Evolutionary conservation across 139 green algal genomes (phyloP).

Genomic region (Monoraphidium neglectum): DNA sequence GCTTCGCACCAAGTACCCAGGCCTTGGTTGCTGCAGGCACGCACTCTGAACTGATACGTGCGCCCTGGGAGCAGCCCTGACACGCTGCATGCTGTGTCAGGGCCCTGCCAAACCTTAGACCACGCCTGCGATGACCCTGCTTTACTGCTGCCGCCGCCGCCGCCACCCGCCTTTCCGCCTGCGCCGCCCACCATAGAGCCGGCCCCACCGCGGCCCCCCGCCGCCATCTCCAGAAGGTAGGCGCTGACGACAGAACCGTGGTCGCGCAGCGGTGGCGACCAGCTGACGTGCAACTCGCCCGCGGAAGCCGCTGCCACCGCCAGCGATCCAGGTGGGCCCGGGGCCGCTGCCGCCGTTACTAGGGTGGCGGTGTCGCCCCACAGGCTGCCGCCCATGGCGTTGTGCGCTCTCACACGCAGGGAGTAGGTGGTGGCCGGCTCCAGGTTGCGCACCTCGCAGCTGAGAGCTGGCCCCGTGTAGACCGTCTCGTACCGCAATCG

Average conservation of each 20-base stretch:
- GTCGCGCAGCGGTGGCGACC: constrained; percentile 43
- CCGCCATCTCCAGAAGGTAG: constrained; percentile 58
- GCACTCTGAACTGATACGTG: constrained; percentile 46
- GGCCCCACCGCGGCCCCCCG: not conserved
- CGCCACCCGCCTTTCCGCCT: not conserved
- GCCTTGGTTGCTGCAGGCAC: constrained; percentile 55
- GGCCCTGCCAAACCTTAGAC: constrained; percentile 26
- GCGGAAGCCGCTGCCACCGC: constrained; percentile 5
- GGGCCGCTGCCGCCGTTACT: constrained; percentile 29
- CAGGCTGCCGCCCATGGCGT: constrained; percentile 41
- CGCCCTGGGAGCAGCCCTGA: constrained; percentile 38
- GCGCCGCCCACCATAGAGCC: too few relatives aligned
- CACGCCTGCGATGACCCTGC: not conserved
- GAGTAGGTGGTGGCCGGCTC: constrained; percentile 52
- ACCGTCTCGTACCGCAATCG: constrained; percentile 25
- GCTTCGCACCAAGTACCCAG: constrained; percentile 36
- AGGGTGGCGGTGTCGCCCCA: constrained; percentile 37
- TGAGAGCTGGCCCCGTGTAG: constrained; percentile 39
- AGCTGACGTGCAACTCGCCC: constrained; percentile 33
- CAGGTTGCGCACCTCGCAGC: constrained; percentile 42
- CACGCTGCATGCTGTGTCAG: constrained; percentile 6
- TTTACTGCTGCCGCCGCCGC: not conserved
- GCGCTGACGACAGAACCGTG: constrained; percentile 44
- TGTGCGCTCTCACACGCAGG: constrained; percentile 51
- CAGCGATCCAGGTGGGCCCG: constrained; percentile 9